A percentile compares a stretch with the other conserved stretches of the same genome.
Conservation (phyloP, 345 rosid species). For the Nasturtium officinale region DNA sequence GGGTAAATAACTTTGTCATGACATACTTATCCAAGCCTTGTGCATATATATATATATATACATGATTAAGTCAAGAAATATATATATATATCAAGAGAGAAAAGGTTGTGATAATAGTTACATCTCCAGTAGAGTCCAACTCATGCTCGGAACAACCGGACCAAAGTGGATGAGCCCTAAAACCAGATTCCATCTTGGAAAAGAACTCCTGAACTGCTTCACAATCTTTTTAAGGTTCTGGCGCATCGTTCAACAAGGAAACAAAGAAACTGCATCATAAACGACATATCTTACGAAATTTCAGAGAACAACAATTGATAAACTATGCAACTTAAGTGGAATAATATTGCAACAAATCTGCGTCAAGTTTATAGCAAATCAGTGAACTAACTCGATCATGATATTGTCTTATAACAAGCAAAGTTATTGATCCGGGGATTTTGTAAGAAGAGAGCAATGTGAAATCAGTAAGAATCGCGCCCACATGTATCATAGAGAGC, state of each 20-base stretch:
- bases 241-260: conserved; percentile 73
- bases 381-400: neutral
- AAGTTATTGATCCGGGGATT: neutral
- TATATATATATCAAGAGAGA: neutral
- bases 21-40: conserved; percentile 97
- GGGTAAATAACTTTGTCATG: conserved; percentile 86
- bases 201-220: conserved; percentile 65
- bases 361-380: neutral
- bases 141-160: conserved; percentile 91
- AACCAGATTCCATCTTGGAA: conserved; percentile 77
- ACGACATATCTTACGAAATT: neutral
- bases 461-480: neutral
- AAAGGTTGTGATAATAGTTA: conserved; percentile 39
- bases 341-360: neutral
- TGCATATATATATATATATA: neutral
- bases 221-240: conserved; percentile 80
- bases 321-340: neutral
- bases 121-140: conserved; percentile 88
- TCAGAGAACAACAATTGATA: neutral
- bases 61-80: conserved; percentile 16
- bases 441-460: conserved; percentile 1
- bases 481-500: no score
- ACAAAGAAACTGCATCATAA: conserved; percentile 92
- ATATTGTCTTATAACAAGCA: neutral
- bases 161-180: conserved; percentile 91